Base-by-base conservation (phyloP, 2,329 filamentous ascomycete species). In the Claviceps digitariae region DNA sequence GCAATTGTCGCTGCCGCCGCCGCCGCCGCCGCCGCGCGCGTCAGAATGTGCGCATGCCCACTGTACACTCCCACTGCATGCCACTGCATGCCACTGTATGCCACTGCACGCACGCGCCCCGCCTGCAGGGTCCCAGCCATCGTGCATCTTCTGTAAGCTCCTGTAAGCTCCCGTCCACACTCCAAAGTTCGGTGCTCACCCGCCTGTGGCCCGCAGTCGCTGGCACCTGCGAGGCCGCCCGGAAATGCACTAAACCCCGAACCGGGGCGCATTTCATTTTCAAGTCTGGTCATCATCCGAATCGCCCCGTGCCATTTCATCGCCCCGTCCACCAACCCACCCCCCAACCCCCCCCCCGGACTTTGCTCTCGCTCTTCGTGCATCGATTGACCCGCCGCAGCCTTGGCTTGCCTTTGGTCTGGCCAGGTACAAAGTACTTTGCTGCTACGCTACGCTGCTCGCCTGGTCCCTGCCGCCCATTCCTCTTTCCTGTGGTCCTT, bases 401-500 rank as follows among this genome's bases (percentile, higher is more conserved):
- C 29, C 46, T 48, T 29, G 20, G 47, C 31, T 21, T 38, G 47
- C 17, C 31, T 38, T n/a, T 38, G 34, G 34, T 3, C 34, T 15
- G 34, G 34, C 34, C 5, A 36, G 2, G 10, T 34, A 12, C 31
- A 29, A 8, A 29, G 21, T 25, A 9, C 2, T 29, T 34, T 27
- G n/a, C n/a, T n/a, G 27, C 27, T 29, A 29, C 27, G 36, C 36
- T n/a, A 38, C 36, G 36, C 34, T 38, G 29, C 20, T 38, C 23
- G 31, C 31, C 47, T 38, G 27, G 23, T 15, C 48, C 23, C 48
- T 43, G 23, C 45, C 45, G 41, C 44, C 54, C 51, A 50, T 56
- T 52, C 54, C 46, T 51, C 52, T 43, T 17, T 38, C 55, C 53
- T 53, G 36, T 20, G 40, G 46, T 44, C 38, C 36, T 48, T 47